Percentiles rank a stretch among this genome's conserved stretches.
These are phyloP conservation scores for Alternaria solani DNA, from an alignment of 2,329 filamentous ascomycete genomes.

Conservation along the genomic window DNA sequence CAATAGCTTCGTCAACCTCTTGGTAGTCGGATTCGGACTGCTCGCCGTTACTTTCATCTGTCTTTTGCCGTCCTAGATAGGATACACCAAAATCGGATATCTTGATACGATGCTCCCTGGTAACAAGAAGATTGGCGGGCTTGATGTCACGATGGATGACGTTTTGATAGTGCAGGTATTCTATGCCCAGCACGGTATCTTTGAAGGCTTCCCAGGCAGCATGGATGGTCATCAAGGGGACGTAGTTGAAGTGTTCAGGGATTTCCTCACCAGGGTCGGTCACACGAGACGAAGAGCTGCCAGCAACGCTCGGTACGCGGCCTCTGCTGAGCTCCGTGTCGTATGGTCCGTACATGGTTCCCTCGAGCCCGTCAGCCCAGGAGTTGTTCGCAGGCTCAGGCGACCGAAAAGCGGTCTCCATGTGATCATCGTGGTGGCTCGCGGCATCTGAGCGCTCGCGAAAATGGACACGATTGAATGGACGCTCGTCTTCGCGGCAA, in stretches of 20 bases:
- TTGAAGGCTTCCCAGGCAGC: conserved; percentile 86
- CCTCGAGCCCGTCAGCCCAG: conserved; percentile 68
- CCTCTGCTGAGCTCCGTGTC: conserved; percentile 66
- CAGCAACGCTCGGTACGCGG: conserved; percentile 81
- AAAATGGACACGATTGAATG: conserved; percentile 28
- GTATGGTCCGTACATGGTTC: conserved; percentile 79
- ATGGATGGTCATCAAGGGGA: conserved; percentile 88
- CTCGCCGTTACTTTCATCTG: conserved; percentile 77
- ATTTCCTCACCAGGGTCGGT: conserved; percentile 62
- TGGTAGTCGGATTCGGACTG: conserved; percentile 82
- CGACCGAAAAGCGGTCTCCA: conserved; percentile 48
- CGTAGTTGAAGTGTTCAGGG: conserved; percentile 89
- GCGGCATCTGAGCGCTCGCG: conserved; percentile 30
- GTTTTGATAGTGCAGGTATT: conserved; percentile 76
- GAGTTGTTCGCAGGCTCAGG: conserved; percentile 29
- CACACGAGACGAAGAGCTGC: conserved; percentile 71
- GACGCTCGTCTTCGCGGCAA: conserved; percentile 26
- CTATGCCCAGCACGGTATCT: conserved; percentile 89
- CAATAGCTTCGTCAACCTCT: conserved; percentile 90
- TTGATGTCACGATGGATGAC: conserved; percentile 62
- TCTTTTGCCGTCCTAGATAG: conserved; percentile 88
- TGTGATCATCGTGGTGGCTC: conserved; percentile 34
- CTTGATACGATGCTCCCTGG: conserved; percentile 84
- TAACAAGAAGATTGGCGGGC: conserved; percentile 86
- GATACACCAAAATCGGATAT: conserved; percentile 99